Evolutionary conservation across 208 protist genomes (phyloP).

Genomic region (Acanthamoeba rhysodes): DNA sequence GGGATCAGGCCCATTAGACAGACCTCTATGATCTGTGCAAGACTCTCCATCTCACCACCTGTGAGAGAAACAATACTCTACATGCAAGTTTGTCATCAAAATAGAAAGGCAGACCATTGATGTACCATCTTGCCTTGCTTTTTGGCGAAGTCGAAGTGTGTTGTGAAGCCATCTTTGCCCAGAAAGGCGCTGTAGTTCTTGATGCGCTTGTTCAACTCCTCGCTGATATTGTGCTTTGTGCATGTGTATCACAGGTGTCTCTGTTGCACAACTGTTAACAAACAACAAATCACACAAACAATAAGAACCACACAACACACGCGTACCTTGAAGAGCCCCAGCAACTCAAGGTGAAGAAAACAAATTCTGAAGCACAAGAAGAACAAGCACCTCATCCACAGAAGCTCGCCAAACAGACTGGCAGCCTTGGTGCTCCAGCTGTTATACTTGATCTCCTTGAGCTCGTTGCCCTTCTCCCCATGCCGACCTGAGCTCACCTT

Average conservation of each 20-base stretch:
- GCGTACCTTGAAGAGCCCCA: background rate
- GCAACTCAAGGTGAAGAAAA: background rate
- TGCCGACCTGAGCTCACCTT: background rate
- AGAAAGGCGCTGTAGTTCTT: background rate
- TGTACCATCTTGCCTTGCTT: background rate
- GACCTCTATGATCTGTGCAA: background rate
- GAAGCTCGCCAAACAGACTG: background rate
- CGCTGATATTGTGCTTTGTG: background rate
- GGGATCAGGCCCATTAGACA: background rate
- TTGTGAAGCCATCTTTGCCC: background rate
- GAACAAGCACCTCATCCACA: background rate
- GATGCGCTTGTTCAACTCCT: background rate
- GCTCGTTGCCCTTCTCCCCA: background rate
- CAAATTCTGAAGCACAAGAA: background rate
- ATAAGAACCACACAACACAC: too few relatives aligned
- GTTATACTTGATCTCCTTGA: background rate
- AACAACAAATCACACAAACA: background rate
- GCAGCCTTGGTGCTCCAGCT: background rate
- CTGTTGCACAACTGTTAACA: background rate
- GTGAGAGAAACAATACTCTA: background rate
- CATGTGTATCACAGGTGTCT: background rate
- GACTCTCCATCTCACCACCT: background rate
- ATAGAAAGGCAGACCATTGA: too few relatives aligned
- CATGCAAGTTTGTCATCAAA: too few relatives aligned
- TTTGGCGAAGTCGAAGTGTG: background rate